Conservation (phyloP, 345 rosid species). For the Eucalyptus cloeziana region DNA sequence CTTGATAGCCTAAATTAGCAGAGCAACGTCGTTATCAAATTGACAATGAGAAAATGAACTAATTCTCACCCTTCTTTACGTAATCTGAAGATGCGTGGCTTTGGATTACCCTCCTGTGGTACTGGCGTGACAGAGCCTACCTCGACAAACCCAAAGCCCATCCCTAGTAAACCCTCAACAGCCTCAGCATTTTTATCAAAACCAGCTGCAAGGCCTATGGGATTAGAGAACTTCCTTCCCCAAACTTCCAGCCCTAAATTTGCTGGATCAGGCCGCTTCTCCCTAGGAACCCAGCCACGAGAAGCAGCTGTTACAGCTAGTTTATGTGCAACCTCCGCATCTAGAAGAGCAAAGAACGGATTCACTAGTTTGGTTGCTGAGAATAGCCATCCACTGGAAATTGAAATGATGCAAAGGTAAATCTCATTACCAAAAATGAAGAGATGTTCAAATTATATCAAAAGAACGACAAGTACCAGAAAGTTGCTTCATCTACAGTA, state of each 20-base stretch:
- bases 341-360: constrained; percentile 88
- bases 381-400: constrained; percentile 90
- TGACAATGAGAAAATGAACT: background rate
- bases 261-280: constrained; percentile 77
- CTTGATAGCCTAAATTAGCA: background rate
- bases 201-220: constrained; percentile 97
- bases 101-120: constrained; percentile 94
- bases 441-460: background rate
- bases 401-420: background rate
- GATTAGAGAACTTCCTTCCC: constrained; percentile 96
- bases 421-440: background rate
- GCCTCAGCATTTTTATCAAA: constrained; percentile 99
- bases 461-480: constrained; percentile 52
- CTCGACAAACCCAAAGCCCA: constrained; percentile 96
- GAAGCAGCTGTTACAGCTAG: constrained; percentile 91
- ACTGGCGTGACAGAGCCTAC: constrained; percentile 96
- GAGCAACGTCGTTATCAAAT: background rate
- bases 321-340: constrained; percentile 86
- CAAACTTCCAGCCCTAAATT: constrained; percentile 82
- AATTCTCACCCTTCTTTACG: constrained; percentile 59
- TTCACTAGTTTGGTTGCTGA: constrained; percentile 86
- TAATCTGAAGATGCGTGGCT: constrained; percentile 89
- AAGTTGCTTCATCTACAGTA: constrained; percentile 95
- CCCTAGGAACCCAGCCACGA: constrained; percentile 96
- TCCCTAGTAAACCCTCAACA: constrained; percentile 74